These are phyloP conservation scores for Stevia rebaudiana DNA, from an alignment of 140 eudicot genomes.

Conservation along the genomic window DNA sequence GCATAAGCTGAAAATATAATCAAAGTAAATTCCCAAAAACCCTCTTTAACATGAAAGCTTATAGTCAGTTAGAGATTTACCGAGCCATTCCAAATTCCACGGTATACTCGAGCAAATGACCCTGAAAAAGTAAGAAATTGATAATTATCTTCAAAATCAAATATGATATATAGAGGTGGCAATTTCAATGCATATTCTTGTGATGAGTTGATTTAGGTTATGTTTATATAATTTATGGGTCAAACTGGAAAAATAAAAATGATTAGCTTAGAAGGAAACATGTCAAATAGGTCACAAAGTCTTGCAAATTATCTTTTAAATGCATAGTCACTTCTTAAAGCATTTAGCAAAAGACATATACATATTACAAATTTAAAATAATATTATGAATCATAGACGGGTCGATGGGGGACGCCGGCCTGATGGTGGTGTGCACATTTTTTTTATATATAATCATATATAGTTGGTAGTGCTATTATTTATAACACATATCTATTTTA, in stretches of 20 bases:
- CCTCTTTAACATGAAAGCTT: background rate
- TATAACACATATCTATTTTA: no score
- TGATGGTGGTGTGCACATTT: no score
- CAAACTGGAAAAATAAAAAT: background rate
- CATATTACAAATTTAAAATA: no score
- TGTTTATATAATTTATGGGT: background rate
- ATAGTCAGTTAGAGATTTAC: constrained; percentile 28
- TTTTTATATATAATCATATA: no score
- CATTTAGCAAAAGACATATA: no score
- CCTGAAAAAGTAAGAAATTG: constrained; percentile 42
- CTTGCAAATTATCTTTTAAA: no score
- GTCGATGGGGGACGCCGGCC: no score
- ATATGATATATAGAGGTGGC: background rate
- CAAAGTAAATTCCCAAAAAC: background rate
- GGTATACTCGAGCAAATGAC: constrained; percentile 76
- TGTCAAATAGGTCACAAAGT: background rate
- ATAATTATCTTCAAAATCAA: background rate
- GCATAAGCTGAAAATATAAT: background rate
- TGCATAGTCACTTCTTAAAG: no score
- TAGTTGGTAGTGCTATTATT: no score
- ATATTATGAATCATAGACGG: no score
- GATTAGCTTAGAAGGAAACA: no score
- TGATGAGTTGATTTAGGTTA: background rate
- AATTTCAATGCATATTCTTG: background rate
- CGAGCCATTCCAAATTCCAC: constrained; percentile 89